These are phyloP conservation scores for Tolypocladium tundrense DNA, from an alignment of 2,329 filamentous ascomycete species.

Conservation along the genomic window DNA sequence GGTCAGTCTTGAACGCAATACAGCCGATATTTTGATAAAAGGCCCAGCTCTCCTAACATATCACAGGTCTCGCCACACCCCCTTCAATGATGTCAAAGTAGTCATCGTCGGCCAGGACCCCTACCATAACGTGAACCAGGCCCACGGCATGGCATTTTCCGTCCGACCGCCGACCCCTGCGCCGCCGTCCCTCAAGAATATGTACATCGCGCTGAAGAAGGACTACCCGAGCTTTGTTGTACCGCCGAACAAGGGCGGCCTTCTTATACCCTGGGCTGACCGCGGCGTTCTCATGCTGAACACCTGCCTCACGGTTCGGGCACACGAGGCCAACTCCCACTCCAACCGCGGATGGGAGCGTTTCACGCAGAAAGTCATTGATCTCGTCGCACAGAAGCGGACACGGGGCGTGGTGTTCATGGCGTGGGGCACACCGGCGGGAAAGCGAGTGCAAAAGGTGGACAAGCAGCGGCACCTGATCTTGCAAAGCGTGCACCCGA, in stretches of 20 bases:
- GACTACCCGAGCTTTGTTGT: conserved; percentile 74
- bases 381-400: conserved; percentile 69
- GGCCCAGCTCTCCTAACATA: neutral
- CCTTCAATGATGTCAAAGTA: conserved; percentile 77
- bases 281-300: conserved; percentile 89
- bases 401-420: conserved; percentile 82
- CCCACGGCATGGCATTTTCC: conserved; percentile 92
- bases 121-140: conserved; percentile 92
- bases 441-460: conserved; percentile 65
- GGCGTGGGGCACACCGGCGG: conserved; percentile 84
- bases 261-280: conserved; percentile 89
- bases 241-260: conserved; percentile 68
- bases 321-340: conserved; percentile 80
- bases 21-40: neutral
- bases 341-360: conserved; percentile 82
- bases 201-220: conserved; percentile 78
- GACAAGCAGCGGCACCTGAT: conserved; percentile 69
- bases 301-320: conserved; percentile 86
- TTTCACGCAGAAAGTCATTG: conserved; percentile 86
- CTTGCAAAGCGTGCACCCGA: conserved; percentile 80
- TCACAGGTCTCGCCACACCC: conserved; percentile 84
- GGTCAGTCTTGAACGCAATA: conserved; percentile 43
- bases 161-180: conserved; percentile 81
- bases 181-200: conserved; percentile 85
- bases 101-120: conserved; percentile 95